Percentiles rank a stretch among this genome's conserved stretches.
These are phyloP conservation scores for Darksidea phi DNA, from an alignment of 495 filamentous ascomycete genomes.

Conservation along the genomic window DNA sequence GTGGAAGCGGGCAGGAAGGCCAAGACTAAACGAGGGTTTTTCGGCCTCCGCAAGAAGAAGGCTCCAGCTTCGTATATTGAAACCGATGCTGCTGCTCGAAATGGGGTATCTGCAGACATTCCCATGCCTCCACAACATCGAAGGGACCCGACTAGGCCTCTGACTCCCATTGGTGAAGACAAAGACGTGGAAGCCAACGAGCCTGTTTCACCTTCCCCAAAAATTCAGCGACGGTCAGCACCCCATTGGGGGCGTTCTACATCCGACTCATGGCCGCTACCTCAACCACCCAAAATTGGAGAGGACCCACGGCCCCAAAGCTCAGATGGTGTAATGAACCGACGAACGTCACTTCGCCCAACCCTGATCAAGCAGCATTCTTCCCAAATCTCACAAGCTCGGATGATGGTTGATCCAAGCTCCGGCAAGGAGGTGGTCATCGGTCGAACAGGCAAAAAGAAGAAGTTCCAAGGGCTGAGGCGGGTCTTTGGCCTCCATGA, in stretches of 20 bases:
- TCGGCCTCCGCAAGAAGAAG: conserved; percentile 42
- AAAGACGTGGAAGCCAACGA: conserved; percentile 14
- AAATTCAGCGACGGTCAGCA: conserved; percentile 33
- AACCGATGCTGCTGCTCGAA: not conserved
- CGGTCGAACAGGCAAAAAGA: conserved; percentile 52
- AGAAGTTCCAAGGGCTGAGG: conserved; percentile 58
- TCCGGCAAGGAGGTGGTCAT: conserved; percentile 31
- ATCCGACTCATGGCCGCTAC: conserved; percentile 39
- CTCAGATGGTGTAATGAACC: conserved; percentile 23
- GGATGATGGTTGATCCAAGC: conserved; percentile 19
- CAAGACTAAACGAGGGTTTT: conserved; percentile 38
- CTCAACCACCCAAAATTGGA: conserved; percentile 27
- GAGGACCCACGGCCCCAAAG: conserved; percentile 34
- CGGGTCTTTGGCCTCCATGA: conserved; percentile 57
- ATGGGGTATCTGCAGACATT: conserved; percentile 6
- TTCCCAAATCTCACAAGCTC: conserved; percentile 10
- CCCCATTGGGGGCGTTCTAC: conserved; percentile 31
- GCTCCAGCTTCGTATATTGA: not conserved
- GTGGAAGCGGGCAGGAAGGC: conserved; percentile 21
- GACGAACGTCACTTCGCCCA: conserved; percentile 16
- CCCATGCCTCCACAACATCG: conserved; percentile 11
- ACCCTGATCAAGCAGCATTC: conserved; percentile 31
- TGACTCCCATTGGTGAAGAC: conserved; percentile 33
- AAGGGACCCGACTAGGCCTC: conserved; percentile 14
- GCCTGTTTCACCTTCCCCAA: conserved; percentile 23